A percentile compares a stretch with the other conserved stretches of the same genome.
Conservation (phyloP, 306 rosid genomes). For the Lablab purpureus region DNA sequence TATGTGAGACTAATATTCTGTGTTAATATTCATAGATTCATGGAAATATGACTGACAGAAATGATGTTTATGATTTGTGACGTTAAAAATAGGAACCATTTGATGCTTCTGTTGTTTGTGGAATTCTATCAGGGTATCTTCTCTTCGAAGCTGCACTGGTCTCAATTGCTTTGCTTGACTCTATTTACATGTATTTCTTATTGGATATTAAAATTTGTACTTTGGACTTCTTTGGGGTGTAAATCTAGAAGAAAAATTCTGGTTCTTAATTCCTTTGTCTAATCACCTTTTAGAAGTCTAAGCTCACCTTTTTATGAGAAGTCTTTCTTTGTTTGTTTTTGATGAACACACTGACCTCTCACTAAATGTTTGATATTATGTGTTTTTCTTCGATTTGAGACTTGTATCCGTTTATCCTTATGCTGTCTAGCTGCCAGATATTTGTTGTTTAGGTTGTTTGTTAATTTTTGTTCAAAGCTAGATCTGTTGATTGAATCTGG, state of each 20-base stretch:
- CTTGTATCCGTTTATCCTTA: neutral
- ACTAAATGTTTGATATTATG: neutral
- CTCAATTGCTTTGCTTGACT: constrained; percentile 27
- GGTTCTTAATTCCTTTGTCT: neutral
- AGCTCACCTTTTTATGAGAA: neutral
- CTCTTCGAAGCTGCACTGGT: neutral
- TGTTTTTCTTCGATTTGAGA: neutral
- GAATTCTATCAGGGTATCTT: neutral
- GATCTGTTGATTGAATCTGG: constrained; percentile 15
- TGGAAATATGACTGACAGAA: constrained; percentile 25
- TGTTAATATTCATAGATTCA: neutral
- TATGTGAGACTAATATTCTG: neutral
- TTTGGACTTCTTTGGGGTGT: constrained; percentile 22
- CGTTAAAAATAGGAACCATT: constrained; percentile 25
- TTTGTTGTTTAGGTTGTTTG: neutral
- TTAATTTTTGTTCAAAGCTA: neutral
- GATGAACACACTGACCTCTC: neutral
- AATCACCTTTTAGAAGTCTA: constrained; percentile 10
- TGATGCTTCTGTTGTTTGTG: constrained; percentile 14
- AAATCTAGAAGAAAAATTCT: constrained; percentile 3
- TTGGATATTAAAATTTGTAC: constrained; percentile 34
- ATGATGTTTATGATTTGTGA: constrained; percentile 8
- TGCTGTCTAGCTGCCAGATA: neutral
- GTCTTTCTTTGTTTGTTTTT: constrained; percentile 1
- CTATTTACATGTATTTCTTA: neutral